Conservation (phyloP, 1,284 basidiomycete genomes). For the Schizophyllum commune region DNA sequence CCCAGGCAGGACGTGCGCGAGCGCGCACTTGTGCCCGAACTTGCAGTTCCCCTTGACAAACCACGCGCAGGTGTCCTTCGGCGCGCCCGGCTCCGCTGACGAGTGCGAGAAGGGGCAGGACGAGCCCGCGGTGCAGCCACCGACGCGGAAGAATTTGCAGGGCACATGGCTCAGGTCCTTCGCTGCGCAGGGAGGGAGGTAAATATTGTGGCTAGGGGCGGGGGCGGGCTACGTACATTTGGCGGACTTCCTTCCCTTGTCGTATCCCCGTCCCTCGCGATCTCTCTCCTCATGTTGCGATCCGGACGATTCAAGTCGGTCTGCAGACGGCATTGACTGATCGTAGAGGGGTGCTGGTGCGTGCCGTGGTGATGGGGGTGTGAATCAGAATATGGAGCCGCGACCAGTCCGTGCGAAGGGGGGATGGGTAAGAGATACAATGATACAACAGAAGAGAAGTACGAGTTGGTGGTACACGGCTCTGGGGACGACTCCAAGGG, state of each 20-base stretch:
- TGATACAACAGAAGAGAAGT: neutral
- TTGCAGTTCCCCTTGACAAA: constrained; percentile 95
- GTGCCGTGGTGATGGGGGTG: neutral
- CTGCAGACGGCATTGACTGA: neutral
- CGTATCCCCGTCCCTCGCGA: neutral
- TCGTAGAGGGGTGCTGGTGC: neutral
- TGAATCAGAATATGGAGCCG: neutral
- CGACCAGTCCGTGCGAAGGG: neutral
- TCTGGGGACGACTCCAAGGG: neutral
- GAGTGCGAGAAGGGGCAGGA: constrained; percentile 92
- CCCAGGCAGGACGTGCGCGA: constrained; percentile 90
- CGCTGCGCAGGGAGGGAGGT: constrained; percentile 27
- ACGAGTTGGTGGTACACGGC: neutral
- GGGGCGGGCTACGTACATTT: neutral
- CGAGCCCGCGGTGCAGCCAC: constrained; percentile 89
- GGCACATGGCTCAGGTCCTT: constrained; percentile 95
- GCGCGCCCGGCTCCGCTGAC: constrained; percentile 60
- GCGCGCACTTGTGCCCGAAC: constrained; percentile 95
- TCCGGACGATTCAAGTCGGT: neutral
- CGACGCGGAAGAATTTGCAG: constrained; percentile 96
- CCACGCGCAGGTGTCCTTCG: constrained; percentile 93
- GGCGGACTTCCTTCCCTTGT: neutral
- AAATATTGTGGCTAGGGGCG: neutral
- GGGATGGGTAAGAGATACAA: neutral
- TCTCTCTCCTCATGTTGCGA: neutral